A percentile compares a stretch with the other conserved stretches of the same genome.
Conservation (phyloP, 768 basidiomycete genomes). For the Boletus rubroflammeus region DNA sequence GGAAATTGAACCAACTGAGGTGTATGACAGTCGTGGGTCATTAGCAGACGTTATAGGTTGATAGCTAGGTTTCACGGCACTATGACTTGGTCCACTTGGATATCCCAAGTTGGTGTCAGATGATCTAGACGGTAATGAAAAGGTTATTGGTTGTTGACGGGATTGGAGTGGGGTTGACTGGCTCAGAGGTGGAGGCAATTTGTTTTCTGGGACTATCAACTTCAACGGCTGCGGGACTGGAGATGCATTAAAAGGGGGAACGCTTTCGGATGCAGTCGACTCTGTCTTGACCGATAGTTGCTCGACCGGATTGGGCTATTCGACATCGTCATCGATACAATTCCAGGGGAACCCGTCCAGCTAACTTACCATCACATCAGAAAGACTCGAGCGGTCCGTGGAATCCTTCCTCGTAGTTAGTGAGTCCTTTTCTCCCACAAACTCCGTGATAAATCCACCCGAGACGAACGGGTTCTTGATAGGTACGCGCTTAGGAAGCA, state of each 20-base stretch:
- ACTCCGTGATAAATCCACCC: slow-evolving; percentile 47
- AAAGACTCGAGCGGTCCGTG: slow-evolving; percentile 11
- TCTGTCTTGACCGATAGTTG: slow-evolving; percentile 20
- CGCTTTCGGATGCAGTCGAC: slow-evolving; percentile 4
- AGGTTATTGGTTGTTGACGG: slow-evolving; percentile 4
- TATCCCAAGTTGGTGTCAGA: slow-evolving; percentile 11
- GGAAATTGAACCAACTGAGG: slow-evolving; percentile 40
- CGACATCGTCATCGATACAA: neutral
- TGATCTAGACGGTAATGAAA: slow-evolving; percentile 18
- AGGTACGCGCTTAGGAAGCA: slow-evolving; percentile 14
- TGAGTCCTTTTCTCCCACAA: slow-evolving; percentile 31
- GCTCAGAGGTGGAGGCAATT: neutral
- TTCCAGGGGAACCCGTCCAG: neutral
- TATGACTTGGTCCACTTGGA: slow-evolving; percentile 16
- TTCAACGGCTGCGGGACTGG: slow-evolving; percentile 9
- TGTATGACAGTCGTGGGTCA: slow-evolving; percentile 34
- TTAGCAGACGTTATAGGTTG: slow-evolving; percentile 27
- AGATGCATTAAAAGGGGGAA: slow-evolving; percentile 14
- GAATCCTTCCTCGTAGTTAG: slow-evolving; percentile 20
- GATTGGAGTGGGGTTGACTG: slow-evolving; percentile 14
- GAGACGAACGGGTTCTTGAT: slow-evolving; percentile 47
- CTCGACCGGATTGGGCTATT: slow-evolving; percentile 18
- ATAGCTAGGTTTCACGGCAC: slow-evolving; percentile 22
- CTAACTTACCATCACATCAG: slow-evolving; percentile 16
- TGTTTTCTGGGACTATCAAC: slow-evolving; percentile 13